A percentile compares a stretch with the other conserved stretches of the same genome.
Evolutionary conservation across 2,329 filamentous ascomycete genomes (phyloP).

Genomic region (Sclerotiophoma versabilis): DNA sequence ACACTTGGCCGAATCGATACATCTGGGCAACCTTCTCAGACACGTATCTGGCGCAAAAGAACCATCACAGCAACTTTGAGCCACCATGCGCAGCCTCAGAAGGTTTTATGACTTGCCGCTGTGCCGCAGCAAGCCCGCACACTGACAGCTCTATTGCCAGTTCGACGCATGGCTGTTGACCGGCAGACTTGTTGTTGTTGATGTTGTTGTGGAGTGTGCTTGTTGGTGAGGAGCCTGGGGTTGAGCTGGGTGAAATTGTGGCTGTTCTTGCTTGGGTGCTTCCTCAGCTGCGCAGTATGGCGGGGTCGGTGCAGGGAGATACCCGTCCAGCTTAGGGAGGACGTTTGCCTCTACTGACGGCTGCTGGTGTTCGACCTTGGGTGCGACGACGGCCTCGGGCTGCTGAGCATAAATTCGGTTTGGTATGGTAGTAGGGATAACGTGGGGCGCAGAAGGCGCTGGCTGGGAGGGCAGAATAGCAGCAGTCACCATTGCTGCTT

Average conservation of each 20-base stretch:
- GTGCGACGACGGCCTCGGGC: not conserved
- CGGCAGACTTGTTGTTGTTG: not conserved
- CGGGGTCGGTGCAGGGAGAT: conserved; percentile 32
- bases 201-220: not conserved
- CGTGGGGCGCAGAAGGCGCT: conserved; percentile 1
- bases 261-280: conserved; percentile 1
- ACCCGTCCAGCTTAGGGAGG: conserved; percentile 19
- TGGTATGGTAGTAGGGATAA: not conserved
- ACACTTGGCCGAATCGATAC: not conserved
- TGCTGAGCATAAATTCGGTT: conserved; percentile 17
- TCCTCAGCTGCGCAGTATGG: conserved; percentile 32
- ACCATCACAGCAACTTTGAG: not conserved
- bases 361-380: conserved; percentile 10
- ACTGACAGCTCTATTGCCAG: conserved; percentile 27
- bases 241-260: not conserved
- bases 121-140: not conserved
- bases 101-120: not conserved
- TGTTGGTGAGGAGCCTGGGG: not conserved
- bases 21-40: not conserved
- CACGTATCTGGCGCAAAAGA: not conserved
- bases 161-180: conserved; percentile 17
- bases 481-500: not conserved
- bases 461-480: not conserved
- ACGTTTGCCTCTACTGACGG: conserved; percentile 6
- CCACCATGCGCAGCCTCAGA: not conserved